Evolutionary conservation across 352 stramenopile species (phyloP), one percentile per base, ranked within the genome.

Genomic region (Halophytophthora polymorphica): DNA sequence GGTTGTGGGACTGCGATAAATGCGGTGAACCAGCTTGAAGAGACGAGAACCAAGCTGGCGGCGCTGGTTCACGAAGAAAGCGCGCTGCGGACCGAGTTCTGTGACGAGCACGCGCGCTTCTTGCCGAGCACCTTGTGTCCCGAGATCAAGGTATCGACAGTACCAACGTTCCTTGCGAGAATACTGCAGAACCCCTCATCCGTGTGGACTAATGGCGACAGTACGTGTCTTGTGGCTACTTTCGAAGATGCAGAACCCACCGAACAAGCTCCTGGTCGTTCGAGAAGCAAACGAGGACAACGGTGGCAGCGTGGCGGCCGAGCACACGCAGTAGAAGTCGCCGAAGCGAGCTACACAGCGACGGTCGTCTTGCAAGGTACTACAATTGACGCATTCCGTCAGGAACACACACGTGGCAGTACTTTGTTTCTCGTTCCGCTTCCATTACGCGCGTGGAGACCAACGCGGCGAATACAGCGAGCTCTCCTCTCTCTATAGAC

Each of bases 61-160:
- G 57, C 38, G 6, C 54, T 82, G 6, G 78, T 78, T 14, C 56
- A 86, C 49, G 56, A 85, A 17, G 78, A 92, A 33, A 57, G 63
- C 13, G 43, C 65, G 29, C 35, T 69, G 15, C 69, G 81, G 0
- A 49, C 66, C 12, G 40, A 28, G 1, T 92, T 92, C 42, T 77
- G 62, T 18, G 50, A 83, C 18, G 73, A 86, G 23, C 74, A 90
- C 41, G 77, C 63, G 21, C 77, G 72, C 38, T 92, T 84, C 39
- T 66, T 92, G 29, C 81, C 81, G 4, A 74, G 77, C 7, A 84
- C 78, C 2, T 60, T 92, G 11, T 90, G 78, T 58, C 81, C 78
- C 4, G 68, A 88, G 49, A 81, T 92, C 44, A 80, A 85, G 58
- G 79, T 89, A 50, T 15, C 50, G 7, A 29, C 22, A 46, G 2